Evolutionary conservation across 2,329 filamentous ascomycete genomes (phyloP).

Genomic region (Epichloe baconii): DNA sequence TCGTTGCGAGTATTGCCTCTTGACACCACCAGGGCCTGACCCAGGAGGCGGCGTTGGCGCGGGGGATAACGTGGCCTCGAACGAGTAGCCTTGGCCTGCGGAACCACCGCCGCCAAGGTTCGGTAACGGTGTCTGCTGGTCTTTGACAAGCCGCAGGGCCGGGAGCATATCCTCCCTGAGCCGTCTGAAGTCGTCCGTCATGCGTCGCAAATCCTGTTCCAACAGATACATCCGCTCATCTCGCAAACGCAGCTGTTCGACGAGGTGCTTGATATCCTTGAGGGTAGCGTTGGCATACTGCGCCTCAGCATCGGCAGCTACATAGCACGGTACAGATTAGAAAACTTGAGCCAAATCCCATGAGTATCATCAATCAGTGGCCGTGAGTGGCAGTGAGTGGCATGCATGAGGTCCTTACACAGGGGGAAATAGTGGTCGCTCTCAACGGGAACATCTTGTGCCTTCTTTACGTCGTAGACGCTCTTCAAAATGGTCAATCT

Average conservation of each 20-base stretch:
- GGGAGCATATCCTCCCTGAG: conserved; percentile 91
- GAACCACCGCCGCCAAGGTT: conserved; percentile 21
- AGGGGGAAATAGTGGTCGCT: conserved; percentile 87
- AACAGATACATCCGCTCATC: conserved; percentile 80
- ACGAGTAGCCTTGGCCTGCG: conserved; percentile 29
- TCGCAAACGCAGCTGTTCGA: conserved; percentile 76
- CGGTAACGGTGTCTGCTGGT: conserved; percentile 79
- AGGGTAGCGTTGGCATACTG: conserved; percentile 80
- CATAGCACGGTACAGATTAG: conserved; percentile 12
- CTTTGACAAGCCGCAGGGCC: conserved; percentile 80
- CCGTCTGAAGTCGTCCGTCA: conserved; percentile 79
- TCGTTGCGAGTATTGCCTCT: conserved; percentile 63
- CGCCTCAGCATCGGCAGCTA: conserved; percentile 79
- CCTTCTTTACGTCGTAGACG: conserved; percentile 92
- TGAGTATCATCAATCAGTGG: too few relatives aligned
- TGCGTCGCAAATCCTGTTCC: conserved; percentile 69
- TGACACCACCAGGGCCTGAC: conserved; percentile 40
- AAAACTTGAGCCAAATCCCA: neutral
- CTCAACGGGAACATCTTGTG: conserved; percentile 82
- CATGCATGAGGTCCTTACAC: conserved; percentile 41
- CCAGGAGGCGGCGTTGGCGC: conserved; percentile 41
- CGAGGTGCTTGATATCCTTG: conserved; percentile 83
- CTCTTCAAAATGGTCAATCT: conserved; percentile 88
- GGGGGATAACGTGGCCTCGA: conserved; percentile 40
- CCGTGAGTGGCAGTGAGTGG: neutral